Evolutionary conservation across 495 filamentous ascomycete genomes (phyloP), one percentile per base, ranked within the genome.

Genomic region (Penicillium arizonense): DNA sequence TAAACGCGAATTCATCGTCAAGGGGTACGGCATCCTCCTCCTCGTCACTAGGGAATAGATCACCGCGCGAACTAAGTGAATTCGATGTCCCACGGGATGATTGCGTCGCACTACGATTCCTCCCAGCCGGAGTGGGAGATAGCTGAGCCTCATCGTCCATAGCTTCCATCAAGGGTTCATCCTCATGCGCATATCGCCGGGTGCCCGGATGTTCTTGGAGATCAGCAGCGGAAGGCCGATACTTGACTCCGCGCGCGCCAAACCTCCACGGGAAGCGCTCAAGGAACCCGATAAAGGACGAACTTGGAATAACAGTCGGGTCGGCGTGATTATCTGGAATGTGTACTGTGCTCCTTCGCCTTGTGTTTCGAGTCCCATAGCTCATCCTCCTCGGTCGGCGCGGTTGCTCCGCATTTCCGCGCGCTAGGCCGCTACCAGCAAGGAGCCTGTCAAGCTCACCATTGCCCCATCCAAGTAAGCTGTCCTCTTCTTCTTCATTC

Each of bases 21-120:
- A 98, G 73, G 1, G 94, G 91, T 21, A 97, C 83, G 1, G 94
- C 94, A 77, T 98, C 90, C 65, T 91, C 86, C 50, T 88, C 90
- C 53, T 97, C 94, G 54, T 96, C 92, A 58, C 93, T 97, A 2
- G 90, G 91, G 56, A 96, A 92, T 18, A 99, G 74, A 69, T 99
- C 94, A 0, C 91, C 91, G 44, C 95, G 80, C n/a, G 92, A 96
- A 61, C 94, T 87, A 38, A 91, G 82, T 3, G 91, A 96, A 54
- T 91, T 94, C n/a, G 81, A 83, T 0, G 91, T 96, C 28, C 86
- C 85, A 4, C 86, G 87, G 7, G 90, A 96, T n/a, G 81, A 85
- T 12, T 82, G 81, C 3, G 94, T 97, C 6, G 77, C 85, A 65
- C 92, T 96, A 44, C 95, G 79, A 57, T 83, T 78, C 68, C 87